A percentile compares a stretch with the other conserved stretches of the same genome.
phyloP scores from a whole-genome alignment of 2,329 filamentous ascomycete genomes.

The Aspergillus viridinutans region DNA sequence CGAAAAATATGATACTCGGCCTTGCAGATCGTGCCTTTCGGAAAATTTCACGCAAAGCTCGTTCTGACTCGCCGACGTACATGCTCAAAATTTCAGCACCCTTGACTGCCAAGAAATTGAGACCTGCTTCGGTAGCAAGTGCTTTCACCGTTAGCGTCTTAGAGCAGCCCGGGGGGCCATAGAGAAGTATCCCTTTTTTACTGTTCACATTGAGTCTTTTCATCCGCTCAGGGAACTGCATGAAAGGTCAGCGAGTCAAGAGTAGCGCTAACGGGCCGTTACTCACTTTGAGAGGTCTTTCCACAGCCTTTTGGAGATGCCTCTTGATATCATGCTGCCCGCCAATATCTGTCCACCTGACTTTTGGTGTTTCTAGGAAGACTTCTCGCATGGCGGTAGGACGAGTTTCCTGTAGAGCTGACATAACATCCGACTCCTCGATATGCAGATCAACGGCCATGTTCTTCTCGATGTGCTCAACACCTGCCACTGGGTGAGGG shows the following conservation, averaged over 20 bases:
- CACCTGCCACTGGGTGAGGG: neutral
- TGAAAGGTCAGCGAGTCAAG: neutral
- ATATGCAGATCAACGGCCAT: constrained; percentile 26
- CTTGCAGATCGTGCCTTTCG: constrained; percentile 77
- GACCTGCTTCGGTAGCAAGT: constrained; percentile 80
- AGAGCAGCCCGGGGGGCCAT: constrained; percentile 89
- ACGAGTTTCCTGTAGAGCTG: constrained; percentile 63
- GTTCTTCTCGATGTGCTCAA: constrained; percentile 9
- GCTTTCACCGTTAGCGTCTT: constrained; percentile 92
- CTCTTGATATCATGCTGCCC: constrained; percentile 77
- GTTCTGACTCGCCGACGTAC: constrained; percentile 94
- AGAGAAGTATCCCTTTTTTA: constrained; percentile 80
- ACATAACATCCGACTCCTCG: constrained; percentile 31
- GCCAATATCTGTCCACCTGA: constrained; percentile 83
- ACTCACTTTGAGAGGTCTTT: constrained; percentile 54
- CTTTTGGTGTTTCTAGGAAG: constrained; percentile 79
- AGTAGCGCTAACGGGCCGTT: neutral
- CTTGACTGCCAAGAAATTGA: constrained; percentile 94
- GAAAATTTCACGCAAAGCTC: constrained; percentile 79
- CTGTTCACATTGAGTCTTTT: constrained; percentile 52
- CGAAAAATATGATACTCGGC: constrained; percentile 93
- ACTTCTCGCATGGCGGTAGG: constrained; percentile 87
- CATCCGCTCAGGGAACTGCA: constrained; percentile 49
- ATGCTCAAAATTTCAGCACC: constrained; percentile 90
- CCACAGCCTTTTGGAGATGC: constrained; percentile 54